Conservation (phyloP, 345 rosid species). For the Eucalyptus virginea region DNA sequence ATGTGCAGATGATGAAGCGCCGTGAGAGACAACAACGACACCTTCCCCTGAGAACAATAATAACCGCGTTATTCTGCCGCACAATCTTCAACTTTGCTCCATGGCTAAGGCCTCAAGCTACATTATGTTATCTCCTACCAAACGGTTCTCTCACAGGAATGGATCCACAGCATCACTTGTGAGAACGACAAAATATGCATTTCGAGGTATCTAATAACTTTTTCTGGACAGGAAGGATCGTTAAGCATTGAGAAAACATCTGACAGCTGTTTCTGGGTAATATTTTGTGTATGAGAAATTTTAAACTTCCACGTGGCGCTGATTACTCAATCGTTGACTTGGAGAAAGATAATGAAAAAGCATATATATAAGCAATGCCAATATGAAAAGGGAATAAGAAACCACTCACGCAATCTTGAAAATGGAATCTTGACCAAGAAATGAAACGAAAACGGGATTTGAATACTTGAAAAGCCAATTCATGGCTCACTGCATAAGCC, state of each 20-base stretch:
- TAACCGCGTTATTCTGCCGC: background rate
- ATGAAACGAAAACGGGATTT: background rate
- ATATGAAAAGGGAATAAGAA: background rate
- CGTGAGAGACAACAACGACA: conserved; percentile 41
- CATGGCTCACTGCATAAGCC: background rate
- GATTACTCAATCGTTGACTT: background rate
- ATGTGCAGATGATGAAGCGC: conserved; percentile 84
- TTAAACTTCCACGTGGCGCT: background rate
- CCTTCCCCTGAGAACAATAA: conserved; percentile 42
- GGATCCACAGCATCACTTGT: background rate
- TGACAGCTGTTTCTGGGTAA: background rate
- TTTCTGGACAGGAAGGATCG: background rate
- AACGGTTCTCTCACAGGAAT: background rate
- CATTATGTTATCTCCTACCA: background rate
- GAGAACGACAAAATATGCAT: background rate
- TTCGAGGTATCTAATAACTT: background rate
- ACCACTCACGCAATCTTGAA: background rate
- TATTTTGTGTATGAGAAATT: background rate
- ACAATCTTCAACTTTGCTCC: background rate
- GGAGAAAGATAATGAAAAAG: background rate
- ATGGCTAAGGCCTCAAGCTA: background rate
- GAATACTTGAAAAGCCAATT: background rate
- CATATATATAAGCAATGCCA: background rate
- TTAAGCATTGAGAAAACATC: background rate
- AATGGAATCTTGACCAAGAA: too few relatives aligned